Conservation (phyloP, 1,284 basidiomycete species). For the Cryptococcus floricola region DNA sequence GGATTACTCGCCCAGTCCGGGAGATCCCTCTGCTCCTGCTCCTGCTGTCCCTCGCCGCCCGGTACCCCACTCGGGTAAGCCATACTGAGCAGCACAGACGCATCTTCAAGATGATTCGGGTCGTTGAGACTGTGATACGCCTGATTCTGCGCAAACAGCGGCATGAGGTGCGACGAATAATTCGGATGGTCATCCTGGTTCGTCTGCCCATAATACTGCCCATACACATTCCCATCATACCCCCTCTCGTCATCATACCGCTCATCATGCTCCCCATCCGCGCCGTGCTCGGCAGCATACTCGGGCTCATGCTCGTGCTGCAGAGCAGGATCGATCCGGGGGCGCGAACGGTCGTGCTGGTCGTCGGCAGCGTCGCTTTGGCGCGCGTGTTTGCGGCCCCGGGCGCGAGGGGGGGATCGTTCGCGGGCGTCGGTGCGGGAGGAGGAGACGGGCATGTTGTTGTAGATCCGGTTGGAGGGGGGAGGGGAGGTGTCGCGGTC, state of each 20-base stretch:
- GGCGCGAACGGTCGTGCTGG: constrained; percentile 6
- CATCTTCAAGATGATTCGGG: constrained; percentile 47
- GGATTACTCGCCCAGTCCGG: constrained; percentile 29
- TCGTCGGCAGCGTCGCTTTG: constrained; percentile 10
- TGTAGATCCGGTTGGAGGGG: constrained; percentile 31
- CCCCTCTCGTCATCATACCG: constrained; percentile 26
- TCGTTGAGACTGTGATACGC: constrained; percentile 35
- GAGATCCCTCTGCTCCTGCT: constrained; percentile 14
- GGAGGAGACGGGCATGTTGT: constrained; percentile 41
- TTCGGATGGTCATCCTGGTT: constrained; percentile 20
- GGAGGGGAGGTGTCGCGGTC: constrained; percentile 41
- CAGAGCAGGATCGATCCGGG: constrained; percentile 9
- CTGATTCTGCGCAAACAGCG: constrained; percentile 36
- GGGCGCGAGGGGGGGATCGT: constrained; percentile 22
- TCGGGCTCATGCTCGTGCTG: constrained; percentile 11
- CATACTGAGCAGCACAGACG: constrained; percentile 47
- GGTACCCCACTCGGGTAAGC: constrained; percentile 43
- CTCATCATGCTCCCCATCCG: constrained; percentile 24
- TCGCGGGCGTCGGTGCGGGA: constrained; percentile 39
- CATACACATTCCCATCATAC: constrained; percentile 31
- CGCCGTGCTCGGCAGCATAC: constrained; percentile 31
- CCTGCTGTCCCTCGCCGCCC: constrained; percentile 4
- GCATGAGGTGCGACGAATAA: constrained; percentile 40
- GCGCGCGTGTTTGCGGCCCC: constrained; percentile 30
- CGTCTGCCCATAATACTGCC: constrained; percentile 8